Conservation (phyloP, 202 grass and related monocot species). For the Eragrostis tef region DNA sequence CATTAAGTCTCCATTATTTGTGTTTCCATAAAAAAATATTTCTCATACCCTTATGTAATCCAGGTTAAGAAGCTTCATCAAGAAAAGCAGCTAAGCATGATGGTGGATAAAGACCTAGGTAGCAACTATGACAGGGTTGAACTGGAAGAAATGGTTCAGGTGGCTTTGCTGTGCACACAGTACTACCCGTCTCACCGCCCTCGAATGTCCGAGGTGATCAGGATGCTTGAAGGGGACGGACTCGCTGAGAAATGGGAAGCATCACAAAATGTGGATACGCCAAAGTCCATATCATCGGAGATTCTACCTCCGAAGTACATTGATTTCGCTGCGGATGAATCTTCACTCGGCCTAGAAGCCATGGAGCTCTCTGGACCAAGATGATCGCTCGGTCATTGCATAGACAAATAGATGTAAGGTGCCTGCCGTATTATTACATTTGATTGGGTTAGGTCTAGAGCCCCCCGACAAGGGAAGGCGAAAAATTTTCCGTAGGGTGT, state of each 20-base stretch:
- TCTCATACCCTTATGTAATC: constrained; percentile 29
- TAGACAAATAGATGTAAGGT: background rate
- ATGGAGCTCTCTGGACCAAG: constrained; percentile 95
- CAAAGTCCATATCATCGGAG: constrained; percentile 67
- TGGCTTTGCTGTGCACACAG: constrained; percentile 86
- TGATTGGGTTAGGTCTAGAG: constrained; percentile 31
- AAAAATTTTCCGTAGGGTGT: constrained; percentile 28
- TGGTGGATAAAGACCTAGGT: constrained; percentile 87
- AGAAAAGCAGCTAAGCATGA: constrained; percentile 78
- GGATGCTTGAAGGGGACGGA: constrained; percentile 94
- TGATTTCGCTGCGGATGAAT: constrained; percentile 67
- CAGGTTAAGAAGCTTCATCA: constrained; percentile 96
- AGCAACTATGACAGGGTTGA: constrained; percentile 76
- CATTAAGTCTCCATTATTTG: background rate
- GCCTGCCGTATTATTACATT: constrained; percentile 11
- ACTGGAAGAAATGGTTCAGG: constrained; percentile 92
- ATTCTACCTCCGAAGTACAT: constrained; percentile 67
- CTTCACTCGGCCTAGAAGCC: constrained; percentile 79
- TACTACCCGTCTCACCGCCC: constrained; percentile 83
- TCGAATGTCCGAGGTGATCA: constrained; percentile 88
- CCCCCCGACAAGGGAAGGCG: constrained; percentile 5
- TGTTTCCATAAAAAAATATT: background rate
- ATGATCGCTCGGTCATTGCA: constrained; percentile 39
- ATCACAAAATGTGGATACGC: constrained; percentile 60
- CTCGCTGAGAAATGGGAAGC: constrained; percentile 98